Base-by-base conservation (phyloP, 2,329 filamentous ascomycete genomes). In the Diplodia corticola region DNA sequence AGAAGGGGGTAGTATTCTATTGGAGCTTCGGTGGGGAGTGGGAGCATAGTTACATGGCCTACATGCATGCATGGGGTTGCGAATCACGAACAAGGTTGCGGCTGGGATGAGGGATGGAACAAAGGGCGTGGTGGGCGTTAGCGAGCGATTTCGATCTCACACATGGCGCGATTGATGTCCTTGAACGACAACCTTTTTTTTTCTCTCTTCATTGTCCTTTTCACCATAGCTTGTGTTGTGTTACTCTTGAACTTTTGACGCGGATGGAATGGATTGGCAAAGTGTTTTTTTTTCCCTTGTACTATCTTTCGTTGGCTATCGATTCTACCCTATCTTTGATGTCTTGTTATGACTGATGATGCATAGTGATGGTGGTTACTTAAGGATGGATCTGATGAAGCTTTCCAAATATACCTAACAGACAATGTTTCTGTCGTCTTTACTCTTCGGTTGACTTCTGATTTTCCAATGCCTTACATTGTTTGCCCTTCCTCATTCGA, bases 31-130 rank as follows among this genome's bases (percentile, higher is more conserved):
- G 5, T 61, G 35, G 28, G 22, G 26, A 46, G 55, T n/a, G 51
- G 51, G 51, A 54, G 33, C 13, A 33, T 28, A 26, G 13, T 12
- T 49, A 63, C 46, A 63, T 63, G 59, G 40, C 33, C 35, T 60
- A 20, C 37, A 50, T 60, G 37, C 37, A 50, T 63, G 59, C 44
- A 63, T 51, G 48, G 44, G 46, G 28, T 30, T 13, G 44, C 26
- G 26, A 44, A 57, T 37, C 33, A 57, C 7, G 54, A 44, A 15
- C 13, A 13, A 30, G 51, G 35, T 57, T 35, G 22, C 4, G 37
- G 55, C 13, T 13, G 37, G 13, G 12, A 28, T 30, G 24, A n/a
- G 20, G 49, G 49, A 13, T 28, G 26, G 24, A 48, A 20, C 24
- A 40, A 54, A 20, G 13, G 33, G 33, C 33, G 33, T 57, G 33